Evolutionary conservation across 2,329 filamentous ascomycete species (phyloP), one percentile per base, ranked within the genome.

Genomic region (Sordariomycetes sp.): DNA sequence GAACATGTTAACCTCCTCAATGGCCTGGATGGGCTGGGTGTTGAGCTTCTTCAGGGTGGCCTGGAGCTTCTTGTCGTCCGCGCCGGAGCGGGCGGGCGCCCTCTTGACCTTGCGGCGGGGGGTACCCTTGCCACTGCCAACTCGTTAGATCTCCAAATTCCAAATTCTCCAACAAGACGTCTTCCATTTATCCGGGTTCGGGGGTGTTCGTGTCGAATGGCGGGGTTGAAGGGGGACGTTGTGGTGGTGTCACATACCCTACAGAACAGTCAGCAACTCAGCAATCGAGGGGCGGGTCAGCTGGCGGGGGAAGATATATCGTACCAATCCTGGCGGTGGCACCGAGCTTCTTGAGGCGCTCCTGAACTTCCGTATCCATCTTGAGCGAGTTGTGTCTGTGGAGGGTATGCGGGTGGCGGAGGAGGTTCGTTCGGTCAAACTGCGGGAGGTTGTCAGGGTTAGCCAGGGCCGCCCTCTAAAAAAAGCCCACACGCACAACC

Each of bases 1-100:
- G 87, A 99, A 99, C 94, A 99, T 99, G 87, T 99, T 99, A 74
- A 99, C 94, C 82, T 99, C 94, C 85, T 99, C 94, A 69, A 99
- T 99, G 65, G 89, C 90, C 81, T 95, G 91, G 77, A 99, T 97
- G 69, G 94, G 94, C 84, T 99, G 94, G 60, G 95, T 92, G 78
- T 97, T 97, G 75, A 99, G 85, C 87, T 99, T 99, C 89, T 99
- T 99, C 65, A 99, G 83, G 62, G 90, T 80, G 62, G 86, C 84
- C 80, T 99, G 94, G 64, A 99, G 89, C 85, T 99, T 99, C 89
- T 96, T 97, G 86, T 99, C 94, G 74, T 99, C 94, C 75, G 89
- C 90, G 72, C 87, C 90, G 65, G 88, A 88, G 74, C 85, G 89
- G 75, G 90, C 90, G 76, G 95, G 89, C 65, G 92, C 89, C 78